Evolutionary conservation across 306 rosid genomes (phyloP), one percentile per base, ranked within the genome.

Genomic region (Cucurbita moschata): DNA sequence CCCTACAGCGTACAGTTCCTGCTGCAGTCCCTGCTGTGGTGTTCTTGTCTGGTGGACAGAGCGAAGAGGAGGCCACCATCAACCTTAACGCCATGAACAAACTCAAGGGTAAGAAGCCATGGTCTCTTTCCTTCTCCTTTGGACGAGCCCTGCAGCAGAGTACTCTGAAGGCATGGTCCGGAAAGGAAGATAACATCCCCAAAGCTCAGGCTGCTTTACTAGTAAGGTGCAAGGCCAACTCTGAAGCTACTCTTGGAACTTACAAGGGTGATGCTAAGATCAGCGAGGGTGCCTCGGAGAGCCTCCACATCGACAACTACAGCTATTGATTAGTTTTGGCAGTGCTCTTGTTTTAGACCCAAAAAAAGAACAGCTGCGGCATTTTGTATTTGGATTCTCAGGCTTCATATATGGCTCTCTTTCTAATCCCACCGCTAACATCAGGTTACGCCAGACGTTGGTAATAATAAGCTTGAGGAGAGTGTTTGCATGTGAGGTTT

Each of bases 1-100:
- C 96, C 61, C 61, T 89, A 73, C 96, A 75, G 82, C 79, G 92
- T 21, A 89, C 96, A 3, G 81, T 86, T 54, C 96, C 96, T 0
- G 80, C 85, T 0, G 96, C 96, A 4, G 92, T 89, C 14, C 92
- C 96, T 0, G 96, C 92, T 1, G 75, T 89, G 16, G 90, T 86
- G 4, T 89, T 89, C 86, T 79, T 87, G 79, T 89, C 96, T 5
- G 96, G 96, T 15, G 96, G 96, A 59, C 96, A 89, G 85, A 89
- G 96, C 3, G 96, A 89, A 82, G 96, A 89, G 84, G 89, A 87
- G 81, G 96, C 96, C 39, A 86, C 92, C 60, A 21, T 81, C 67
- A 87, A 89, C 79, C 89, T 89, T 38, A 89, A 89, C 26, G 96
- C 96, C 83, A 87, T 86, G 86, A 89, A 89, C 86, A 71, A 81